Base-by-base conservation (phyloP, 441 rosid species). In the Pelargonium citronellum region DNA sequence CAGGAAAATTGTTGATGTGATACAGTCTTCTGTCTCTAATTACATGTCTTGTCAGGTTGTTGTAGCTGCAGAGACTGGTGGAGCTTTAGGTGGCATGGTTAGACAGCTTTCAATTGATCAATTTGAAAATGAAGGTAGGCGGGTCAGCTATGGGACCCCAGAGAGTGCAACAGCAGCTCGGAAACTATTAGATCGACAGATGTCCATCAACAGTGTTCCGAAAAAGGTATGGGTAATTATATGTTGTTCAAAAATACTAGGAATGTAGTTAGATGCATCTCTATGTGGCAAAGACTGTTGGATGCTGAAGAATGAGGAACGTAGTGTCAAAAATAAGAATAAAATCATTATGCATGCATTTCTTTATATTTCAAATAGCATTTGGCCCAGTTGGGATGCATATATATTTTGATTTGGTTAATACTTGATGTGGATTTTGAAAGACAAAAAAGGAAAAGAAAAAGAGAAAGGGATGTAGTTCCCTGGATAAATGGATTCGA, bases 41-140 rank as follows among this genome's bases (percentile, higher is more conserved):
- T 75, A 64, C 57, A 37, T 82, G 69, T 62, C 41, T 41, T 73
- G 5, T 69, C 83, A 95, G 99, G 97, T 95, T 53, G 99, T 95
- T 79, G 87, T 95, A 71, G 96, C 99, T 71, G 92, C 97, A 75
- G 97, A 95, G 84, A 88, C 97, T 34, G 91, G 91, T 73, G 99
- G 99, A 75, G 99, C 96, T 73, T 84, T 95, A 82, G 97, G 97
- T 79, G 96, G 97, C 78, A 86, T 92, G 96, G 97, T 95, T 70
- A 86, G 97, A 75, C 96, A 88, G 79, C 91, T 91, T 79, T 90
- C 99, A 1, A 90, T 91, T 64, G 97, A 95, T 78, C 97, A 90
- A 78, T 95, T 95, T 79, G 99, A 95, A 84, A 95, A 91, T 75
- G 97, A 95, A 82, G 96, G 97, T 69, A 87, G 97, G 68, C 88